phyloP scores from a whole-genome alignment of 306 rosid species.

The Fragaria iinumae region DNA sequence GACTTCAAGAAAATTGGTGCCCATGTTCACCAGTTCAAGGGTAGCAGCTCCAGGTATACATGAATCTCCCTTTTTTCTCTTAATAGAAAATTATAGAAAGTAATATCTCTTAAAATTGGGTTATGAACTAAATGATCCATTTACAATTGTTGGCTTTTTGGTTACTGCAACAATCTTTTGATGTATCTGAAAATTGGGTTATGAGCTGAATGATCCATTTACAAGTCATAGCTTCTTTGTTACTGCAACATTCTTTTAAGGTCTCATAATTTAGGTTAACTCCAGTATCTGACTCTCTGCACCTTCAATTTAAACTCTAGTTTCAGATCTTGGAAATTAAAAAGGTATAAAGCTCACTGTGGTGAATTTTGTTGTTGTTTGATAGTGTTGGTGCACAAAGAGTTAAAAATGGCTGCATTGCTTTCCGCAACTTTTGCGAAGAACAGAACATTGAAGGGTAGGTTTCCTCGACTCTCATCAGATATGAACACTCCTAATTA shows the following conservation, averaged over 20 bases:
- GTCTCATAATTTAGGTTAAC: not conserved
- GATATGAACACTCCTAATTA: not conserved
- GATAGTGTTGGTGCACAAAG: slow-evolving; percentile 89
- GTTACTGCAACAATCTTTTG: not conserved
- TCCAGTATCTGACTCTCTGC: not conserved
- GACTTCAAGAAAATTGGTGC: slow-evolving; percentile 93
- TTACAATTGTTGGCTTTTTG: not conserved
- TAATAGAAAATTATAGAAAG: not conserved
- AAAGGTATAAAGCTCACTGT: not conserved
- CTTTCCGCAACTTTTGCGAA: slow-evolving; percentile 81
- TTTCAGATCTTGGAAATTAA: slow-evolving; percentile 1
- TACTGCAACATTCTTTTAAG: not conserved
- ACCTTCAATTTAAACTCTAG: not conserved
- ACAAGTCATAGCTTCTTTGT: not conserved
- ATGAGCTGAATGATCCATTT: not conserved
- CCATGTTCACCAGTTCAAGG: slow-evolving; percentile 94
- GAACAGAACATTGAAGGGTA: slow-evolving; percentile 79
- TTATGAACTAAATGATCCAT: not conserved
- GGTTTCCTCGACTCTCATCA: slow-evolving; percentile 40
- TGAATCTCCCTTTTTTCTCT: not conserved
- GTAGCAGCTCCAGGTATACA: slow-evolving; percentile 92
- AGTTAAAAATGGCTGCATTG: slow-evolving; percentile 79
- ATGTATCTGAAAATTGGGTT: not conserved
- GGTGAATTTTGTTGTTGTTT: slow-evolving; percentile 23
- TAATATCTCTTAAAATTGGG: not conserved